A percentile compares a stretch with the other conserved stretches of the same genome.
Conservation (phyloP, 1,139 yeast genomes). For the Lodderomyces oxycetoniae region DNA sequence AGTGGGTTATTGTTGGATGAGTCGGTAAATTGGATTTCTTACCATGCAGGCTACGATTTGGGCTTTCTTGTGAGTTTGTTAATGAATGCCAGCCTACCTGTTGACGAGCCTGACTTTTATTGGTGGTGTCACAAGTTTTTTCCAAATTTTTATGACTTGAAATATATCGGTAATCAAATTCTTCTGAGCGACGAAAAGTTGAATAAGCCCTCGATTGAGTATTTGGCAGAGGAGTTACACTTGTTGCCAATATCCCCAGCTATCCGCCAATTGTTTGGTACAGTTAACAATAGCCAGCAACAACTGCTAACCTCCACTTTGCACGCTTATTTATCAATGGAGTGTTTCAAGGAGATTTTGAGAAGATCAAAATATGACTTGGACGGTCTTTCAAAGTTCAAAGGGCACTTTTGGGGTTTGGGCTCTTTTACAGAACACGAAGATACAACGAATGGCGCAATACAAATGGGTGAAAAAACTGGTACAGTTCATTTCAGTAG, state of each 20-base stretch:
- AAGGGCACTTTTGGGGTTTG: slow-evolving; percentile 54
- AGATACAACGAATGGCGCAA: slow-evolving; percentile 16
- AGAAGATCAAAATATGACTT: slow-evolving; percentile 37
- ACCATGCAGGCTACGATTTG: slow-evolving; percentile 91
- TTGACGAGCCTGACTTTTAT: slow-evolving; percentile 73
- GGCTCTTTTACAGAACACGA: slow-evolving; percentile 24
- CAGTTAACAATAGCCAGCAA: slow-evolving; percentile 22
- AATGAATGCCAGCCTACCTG: slow-evolving; percentile 74
- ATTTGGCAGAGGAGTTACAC: slow-evolving; percentile 55
- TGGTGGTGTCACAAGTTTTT: slow-evolving; percentile 69
- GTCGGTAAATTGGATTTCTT: slow-evolving; percentile 81
- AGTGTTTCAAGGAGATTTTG: slow-evolving; percentile 54
- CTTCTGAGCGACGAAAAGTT: slow-evolving; percentile 22
- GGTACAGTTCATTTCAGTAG: slow-evolving; percentile 34
- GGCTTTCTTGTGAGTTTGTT: slow-evolving; percentile 82
- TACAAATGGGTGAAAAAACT: slow-evolving; percentile 20
- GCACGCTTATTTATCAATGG: slow-evolving; percentile 53
- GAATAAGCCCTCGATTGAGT: slow-evolving; percentile 45
- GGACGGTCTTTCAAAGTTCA: slow-evolving; percentile 36
- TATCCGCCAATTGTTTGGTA: slow-evolving; percentile 45
- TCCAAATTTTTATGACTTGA: slow-evolving; percentile 82
- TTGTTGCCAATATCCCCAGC: slow-evolving; percentile 48
- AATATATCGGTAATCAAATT: slow-evolving; percentile 62
- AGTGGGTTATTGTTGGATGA: slow-evolving; percentile 79
- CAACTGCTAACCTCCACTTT: slow-evolving; percentile 45